A percentile compares a stretch with the other conserved stretches of the same genome.
These are phyloP conservation scores for Picea sitchensis DNA, from an alignment of 75 land plant genomes.

Conservation along the genomic window DNA sequence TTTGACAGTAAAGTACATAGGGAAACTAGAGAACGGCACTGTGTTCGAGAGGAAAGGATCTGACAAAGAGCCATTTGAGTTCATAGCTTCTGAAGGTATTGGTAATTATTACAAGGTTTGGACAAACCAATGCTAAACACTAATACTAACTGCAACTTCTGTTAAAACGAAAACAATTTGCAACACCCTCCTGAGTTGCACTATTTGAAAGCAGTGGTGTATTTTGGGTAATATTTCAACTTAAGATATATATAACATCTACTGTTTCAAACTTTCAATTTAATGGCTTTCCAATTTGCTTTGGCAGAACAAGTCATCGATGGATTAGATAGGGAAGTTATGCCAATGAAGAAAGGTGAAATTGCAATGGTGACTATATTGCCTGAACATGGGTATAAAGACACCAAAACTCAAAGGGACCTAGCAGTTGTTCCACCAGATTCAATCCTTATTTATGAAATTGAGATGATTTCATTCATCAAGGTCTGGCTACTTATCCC, in stretches of 20 bases:
- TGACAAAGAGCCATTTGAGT: slow-evolving; percentile 58
- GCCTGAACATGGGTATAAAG: slow-evolving; percentile 69
- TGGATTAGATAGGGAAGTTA: slow-evolving; percentile 67
- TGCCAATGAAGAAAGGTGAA: slow-evolving; percentile 79
- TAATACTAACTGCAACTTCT: no score
- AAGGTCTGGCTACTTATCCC: slow-evolving; percentile 32
- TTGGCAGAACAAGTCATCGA: slow-evolving; percentile 56
- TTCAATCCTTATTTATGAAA: slow-evolving; percentile 58
- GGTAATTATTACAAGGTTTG: no score
- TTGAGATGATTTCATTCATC: slow-evolving; percentile 62
- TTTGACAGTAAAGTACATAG: slow-evolving; percentile 58
- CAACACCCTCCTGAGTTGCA: no score
- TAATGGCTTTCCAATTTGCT: no score
- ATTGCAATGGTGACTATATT: slow-evolving; percentile 45
- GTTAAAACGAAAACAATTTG: no score
- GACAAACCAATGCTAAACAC: no score
- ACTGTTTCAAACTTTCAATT: no score
- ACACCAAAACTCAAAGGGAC: slow-evolving; percentile 31
- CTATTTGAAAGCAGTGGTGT: no score
- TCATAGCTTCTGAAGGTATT: slow-evolving; percentile 60
- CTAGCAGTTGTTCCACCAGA: slow-evolving; percentile 54
- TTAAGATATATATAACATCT: no score
- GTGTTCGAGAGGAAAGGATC: slow-evolving; percentile 70
- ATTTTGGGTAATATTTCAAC: no score
- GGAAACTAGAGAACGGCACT: slow-evolving; percentile 64